These are phyloP conservation scores for Beauveria caledonica DNA, from an alignment of 2,329 filamentous ascomycete species.

Conservation along the genomic window DNA sequence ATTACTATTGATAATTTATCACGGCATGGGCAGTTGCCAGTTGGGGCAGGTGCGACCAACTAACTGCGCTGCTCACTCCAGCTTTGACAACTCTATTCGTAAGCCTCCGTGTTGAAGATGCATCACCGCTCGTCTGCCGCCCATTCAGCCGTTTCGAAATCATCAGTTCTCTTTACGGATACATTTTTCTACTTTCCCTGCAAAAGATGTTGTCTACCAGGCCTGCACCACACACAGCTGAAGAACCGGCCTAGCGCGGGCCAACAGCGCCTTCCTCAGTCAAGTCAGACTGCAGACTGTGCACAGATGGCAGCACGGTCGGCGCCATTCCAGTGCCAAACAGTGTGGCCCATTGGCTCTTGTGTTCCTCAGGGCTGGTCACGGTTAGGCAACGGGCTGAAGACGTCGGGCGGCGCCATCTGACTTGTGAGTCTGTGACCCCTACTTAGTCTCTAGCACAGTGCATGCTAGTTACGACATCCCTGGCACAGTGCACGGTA, in stretches of 20 bases:
- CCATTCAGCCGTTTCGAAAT: too few species aligned
- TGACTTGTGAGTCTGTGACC: slow-evolving; percentile 1
- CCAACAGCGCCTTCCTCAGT: not conserved
- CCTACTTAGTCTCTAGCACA: not conserved
- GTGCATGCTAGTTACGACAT: not conserved
- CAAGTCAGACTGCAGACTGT: too few species aligned
- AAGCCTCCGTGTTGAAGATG: not conserved
- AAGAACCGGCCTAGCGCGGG: not conserved
- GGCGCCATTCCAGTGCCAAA: slow-evolving; percentile 5
- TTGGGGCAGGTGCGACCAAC: not conserved
- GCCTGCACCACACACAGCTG: not conserved
- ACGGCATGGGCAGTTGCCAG: too few species aligned
- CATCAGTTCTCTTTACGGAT: too few species aligned
- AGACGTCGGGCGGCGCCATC: not conserved
- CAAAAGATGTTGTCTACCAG: not conserved
- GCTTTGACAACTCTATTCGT: too few species aligned
- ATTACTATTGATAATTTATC: too few species aligned
- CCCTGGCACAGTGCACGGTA: not conserved
- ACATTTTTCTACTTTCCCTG: not conserved
- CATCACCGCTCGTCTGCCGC: not conserved
- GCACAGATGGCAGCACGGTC: not conserved
- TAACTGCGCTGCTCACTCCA: too few species aligned
- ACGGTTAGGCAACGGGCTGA: not conserved
- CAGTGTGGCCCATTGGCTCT: slow-evolving; percentile 2
- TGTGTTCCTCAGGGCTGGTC: not conserved